Evolutionary conservation across 495 filamentous ascomycete species (phyloP), one percentile per base, ranked within the genome.

Genomic region (Penicillium pulvis): DNA sequence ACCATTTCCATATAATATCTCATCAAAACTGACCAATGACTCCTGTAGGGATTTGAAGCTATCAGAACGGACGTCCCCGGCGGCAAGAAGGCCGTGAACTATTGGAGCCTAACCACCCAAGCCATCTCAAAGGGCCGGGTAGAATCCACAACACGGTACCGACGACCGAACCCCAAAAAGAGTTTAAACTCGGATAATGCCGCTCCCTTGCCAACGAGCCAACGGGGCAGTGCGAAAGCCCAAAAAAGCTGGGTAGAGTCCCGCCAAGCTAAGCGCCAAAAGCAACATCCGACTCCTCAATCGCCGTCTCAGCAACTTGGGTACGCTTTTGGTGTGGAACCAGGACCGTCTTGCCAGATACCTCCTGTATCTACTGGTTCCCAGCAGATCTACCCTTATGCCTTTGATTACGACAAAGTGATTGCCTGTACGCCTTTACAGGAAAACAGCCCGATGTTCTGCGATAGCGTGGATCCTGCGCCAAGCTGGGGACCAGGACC

Each of bases 91-190:
- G 73, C 81, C 24, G 81, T 78, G 51, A 84, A 74, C 53, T 75
- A 81, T 65, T 93, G 90, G 90, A 80, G 84, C 31, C 76, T 93
- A 16, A 85, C 87, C 23, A 70, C 80, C 7, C 81, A 85, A 56
- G 87, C 89, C 6, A 66, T 87, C 28, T 65, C 67, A 44, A 74
- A 83, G 20, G 87, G 87, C 10, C 80, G 85, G 20, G 82, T 92
- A 55, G 83, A 88, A 68, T 88, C 88, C 0, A 93, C 90, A 6
- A 93, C 90, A 2, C 79, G 90, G 42, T 92, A 88, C 67, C 80
- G 90, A 47, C 84, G 81, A 44, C 65, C 72, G 7, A 76, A 73
- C 51, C 72, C 69, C 64, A 84, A 79, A 61, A 85, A 80, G 58
- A 57, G 59, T 14, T 57, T 65, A 9, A 76, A 66, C 55, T 70